A percentile compares a stretch with the other conserved stretches of the same genome.
phyloP scores from a whole-genome alignment of 768 basidiomycete genomes.

The Leccinum longicurvipes region DNA sequence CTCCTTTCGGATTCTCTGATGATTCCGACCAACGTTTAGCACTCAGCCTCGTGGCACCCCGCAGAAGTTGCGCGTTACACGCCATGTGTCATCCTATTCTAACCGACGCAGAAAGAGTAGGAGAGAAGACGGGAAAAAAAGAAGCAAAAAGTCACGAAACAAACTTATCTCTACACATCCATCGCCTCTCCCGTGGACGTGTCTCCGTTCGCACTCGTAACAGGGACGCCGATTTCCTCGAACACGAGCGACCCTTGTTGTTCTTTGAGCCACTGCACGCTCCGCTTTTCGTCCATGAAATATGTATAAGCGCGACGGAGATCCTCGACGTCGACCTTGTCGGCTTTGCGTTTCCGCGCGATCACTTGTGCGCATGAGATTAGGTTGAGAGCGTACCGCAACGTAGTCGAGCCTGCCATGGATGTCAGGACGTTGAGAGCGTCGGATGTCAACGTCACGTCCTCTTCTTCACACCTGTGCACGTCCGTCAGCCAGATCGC shows the following conservation, averaged over 20 bases:
- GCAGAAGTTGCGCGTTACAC: background rate
- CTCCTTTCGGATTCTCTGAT: background rate
- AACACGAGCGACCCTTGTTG: constrained; percentile 73
- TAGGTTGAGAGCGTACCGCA: constrained; percentile 91
- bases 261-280: constrained; percentile 88
- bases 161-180: constrained; percentile 27
- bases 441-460: constrained; percentile 74
- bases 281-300: constrained; percentile 92
- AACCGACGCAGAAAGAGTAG: background rate
- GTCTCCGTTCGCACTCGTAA: constrained; percentile 27
- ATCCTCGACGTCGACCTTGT: constrained; percentile 82
- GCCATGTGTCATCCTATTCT: background rate
- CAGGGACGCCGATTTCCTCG: constrained; percentile 54
- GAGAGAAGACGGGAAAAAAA: background rate
- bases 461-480: constrained; percentile 87
- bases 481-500: constrained; percentile 2
- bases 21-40: background rate
- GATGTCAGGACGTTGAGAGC: constrained; percentile 79
- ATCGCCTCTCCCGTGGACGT: constrained; percentile 30
- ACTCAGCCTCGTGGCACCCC: background rate
- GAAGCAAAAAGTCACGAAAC: no score
- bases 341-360: constrained; percentile 77
- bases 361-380: constrained; percentile 91
- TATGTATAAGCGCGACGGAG: constrained; percentile 80
- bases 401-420: constrained; percentile 86